Evolutionary conservation across 176 grass and related monocot species (phyloP), one percentile per base, ranked within the genome.

Genomic region (Triticum turgidum): DNA sequence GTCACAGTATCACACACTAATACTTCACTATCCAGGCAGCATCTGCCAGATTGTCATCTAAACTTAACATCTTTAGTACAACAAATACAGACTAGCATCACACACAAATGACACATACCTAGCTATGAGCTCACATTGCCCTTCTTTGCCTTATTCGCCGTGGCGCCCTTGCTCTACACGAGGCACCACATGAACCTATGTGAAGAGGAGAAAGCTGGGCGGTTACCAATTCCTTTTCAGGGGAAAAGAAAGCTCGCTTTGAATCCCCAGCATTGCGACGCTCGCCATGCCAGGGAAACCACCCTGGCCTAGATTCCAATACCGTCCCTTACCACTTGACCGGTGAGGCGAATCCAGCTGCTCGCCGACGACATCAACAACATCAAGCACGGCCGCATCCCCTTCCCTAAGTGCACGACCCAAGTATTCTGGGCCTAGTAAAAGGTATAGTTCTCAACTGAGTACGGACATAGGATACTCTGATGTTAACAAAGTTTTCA

Each of bases 171-270:
- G 67, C 59, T 78, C 75, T 92, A 87, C 33, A 87, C 61, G 56
- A 92, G 82, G 73, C 85, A 87, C 92, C 92, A 92, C 90, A 92
- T 94, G 87, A 30, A 94, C 90, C 92, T 54, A 44, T 52, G 49
- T 17, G 49, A 52, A 17, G 49, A 52, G 49, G 49, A 52, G 14
- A 58, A 21, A 58, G 52, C 18, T 18, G 52, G 14, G 18, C 2
- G 1, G 52, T 58, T 18, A 58, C 0, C 52, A 58, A 3, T 58
- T 58, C 52, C 18, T 58, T 58, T 58, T 20, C 52, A 58, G 52
- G 52, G 52, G 6, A 58, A 58, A 58, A 58, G 52, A 58, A 30
- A 30, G 29, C 29, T 30, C 29, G 18, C 52, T 58, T 20, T 58
- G 6, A 58, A 58, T 58, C 52, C 52, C 52, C 17, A 21, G 6